Conservation (phyloP, 768 basidiomycete genomes). For the Leucocoprinus birnbaumii region DNA sequence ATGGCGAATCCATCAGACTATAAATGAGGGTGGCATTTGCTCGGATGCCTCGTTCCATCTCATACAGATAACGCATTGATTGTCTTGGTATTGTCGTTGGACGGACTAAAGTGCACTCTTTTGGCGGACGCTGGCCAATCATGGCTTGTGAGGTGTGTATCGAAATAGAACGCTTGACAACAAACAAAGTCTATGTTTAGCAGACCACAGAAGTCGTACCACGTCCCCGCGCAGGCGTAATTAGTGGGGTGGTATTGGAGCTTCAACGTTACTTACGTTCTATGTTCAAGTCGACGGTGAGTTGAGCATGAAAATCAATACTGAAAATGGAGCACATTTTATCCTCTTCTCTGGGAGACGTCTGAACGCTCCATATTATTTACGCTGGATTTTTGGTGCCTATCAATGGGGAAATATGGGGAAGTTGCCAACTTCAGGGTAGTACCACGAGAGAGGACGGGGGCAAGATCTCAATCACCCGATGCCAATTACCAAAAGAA, state of each 20-base stretch:
- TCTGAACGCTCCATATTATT: no score
- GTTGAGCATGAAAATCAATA: no score
- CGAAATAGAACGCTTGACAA: neutral
- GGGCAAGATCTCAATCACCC: slow-evolving; percentile 3
- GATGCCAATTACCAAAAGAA: neutral
- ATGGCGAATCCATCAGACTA: no score
- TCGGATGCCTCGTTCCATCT: no score
- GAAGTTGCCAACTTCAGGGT: neutral
- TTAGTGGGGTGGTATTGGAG: no score
- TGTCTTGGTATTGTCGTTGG: neutral
- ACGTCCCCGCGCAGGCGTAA: neutral
- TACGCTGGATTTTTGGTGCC: neutral
- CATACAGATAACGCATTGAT: no score
- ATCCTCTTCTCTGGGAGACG: no score
- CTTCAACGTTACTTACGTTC: no score
- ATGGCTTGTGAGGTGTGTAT: neutral
- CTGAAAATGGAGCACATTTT: no score
- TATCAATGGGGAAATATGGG: neutral
- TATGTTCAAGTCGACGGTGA: no score
- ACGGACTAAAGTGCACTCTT: neutral
- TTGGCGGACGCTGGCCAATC: neutral
- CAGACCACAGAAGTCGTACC: neutral
- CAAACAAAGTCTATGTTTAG: neutral
- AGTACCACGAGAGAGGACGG: neutral
- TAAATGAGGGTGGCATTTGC: no score